These are phyloP conservation scores for Geotrichum cucujoidarum DNA, from an alignment of 1,139 yeast species.

Conservation along the genomic window DNA sequence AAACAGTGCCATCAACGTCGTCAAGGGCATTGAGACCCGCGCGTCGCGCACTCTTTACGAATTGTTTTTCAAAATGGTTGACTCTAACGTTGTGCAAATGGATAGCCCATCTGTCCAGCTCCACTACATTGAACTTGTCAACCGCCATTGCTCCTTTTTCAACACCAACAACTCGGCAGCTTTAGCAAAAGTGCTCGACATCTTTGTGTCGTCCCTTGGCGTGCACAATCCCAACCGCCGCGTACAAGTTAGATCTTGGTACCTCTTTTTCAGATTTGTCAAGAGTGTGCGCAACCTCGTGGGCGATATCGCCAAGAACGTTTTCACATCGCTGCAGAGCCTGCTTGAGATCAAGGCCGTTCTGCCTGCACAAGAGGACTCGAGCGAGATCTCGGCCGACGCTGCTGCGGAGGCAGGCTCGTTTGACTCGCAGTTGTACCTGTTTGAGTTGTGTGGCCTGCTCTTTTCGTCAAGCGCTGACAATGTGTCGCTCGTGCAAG, in stretches of 20 bases:
- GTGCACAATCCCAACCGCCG: slow-evolving; percentile 58
- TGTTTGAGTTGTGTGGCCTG: slow-evolving; percentile 57
- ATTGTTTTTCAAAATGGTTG: slow-evolving; percentile 60
- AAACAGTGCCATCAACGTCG: slow-evolving; percentile 63
- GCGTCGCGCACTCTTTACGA: slow-evolving; percentile 36
- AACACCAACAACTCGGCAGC: slow-evolving; percentile 46
- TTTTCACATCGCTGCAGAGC: slow-evolving; percentile 49
- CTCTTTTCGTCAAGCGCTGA: slow-evolving; percentile 34
- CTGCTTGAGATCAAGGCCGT: slow-evolving; percentile 58
- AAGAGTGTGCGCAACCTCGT: slow-evolving; percentile 67
- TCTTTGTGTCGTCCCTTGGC: slow-evolving; percentile 77
- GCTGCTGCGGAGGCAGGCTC: slow-evolving; percentile 55
- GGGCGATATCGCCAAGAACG: slow-evolving; percentile 43
- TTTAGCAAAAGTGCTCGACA: slow-evolving; percentile 60
- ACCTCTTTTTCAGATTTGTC: slow-evolving; percentile 75
- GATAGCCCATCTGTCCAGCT: slow-evolving; percentile 75
- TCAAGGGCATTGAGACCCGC: slow-evolving; percentile 45
- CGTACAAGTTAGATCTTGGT: slow-evolving; percentile 87
- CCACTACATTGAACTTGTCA: slow-evolving; percentile 75
- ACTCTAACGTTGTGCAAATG: slow-evolving; percentile 46
- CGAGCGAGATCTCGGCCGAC: slow-evolving; percentile 37
- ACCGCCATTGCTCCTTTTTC: slow-evolving; percentile 70
- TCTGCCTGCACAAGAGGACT: slow-evolving; percentile 43
- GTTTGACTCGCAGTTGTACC: slow-evolving; percentile 72
- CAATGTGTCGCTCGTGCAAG: slow-evolving; percentile 27